Conservation (phyloP, 306 rosid species). For the Geum urbanum region DNA sequence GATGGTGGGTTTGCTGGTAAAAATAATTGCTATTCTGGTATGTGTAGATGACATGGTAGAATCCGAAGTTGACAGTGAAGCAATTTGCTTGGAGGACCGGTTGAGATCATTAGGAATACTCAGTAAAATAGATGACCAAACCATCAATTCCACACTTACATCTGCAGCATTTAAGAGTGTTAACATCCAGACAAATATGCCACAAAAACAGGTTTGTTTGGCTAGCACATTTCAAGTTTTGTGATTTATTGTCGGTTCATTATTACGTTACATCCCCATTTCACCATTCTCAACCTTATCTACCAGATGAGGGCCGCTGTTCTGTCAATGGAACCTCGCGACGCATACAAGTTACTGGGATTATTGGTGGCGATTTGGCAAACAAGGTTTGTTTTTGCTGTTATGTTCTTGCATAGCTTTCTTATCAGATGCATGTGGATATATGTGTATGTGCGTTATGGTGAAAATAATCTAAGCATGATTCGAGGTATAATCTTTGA, state of each 20-base stretch:
- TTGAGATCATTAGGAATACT: constrained; percentile 66
- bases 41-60: constrained; percentile 51
- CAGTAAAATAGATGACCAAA: constrained; percentile 38
- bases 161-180: constrained; percentile 50
- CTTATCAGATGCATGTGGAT: not conserved
- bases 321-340: constrained; percentile 49
- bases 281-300: not conserved
- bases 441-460: not conserved
- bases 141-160: constrained; percentile 33
- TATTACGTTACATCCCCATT: constrained; percentile 8
- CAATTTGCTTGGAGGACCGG: constrained; percentile 67
- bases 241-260: not conserved
- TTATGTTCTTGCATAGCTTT: constrained; percentile 12
- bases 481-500: not conserved
- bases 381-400: constrained; percentile 54
- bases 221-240: not conserved
- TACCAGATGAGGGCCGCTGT: constrained; percentile 58
- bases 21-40: constrained; percentile 28
- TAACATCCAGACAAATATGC: constrained; percentile 51
- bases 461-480: not conserved
- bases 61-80: constrained; percentile 36
- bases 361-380: constrained; percentile 61
- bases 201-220: constrained; percentile 58
- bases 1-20: constrained; percentile 13
- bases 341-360: constrained; percentile 61